Percentiles rank a stretch among this genome's conserved stretches.
phyloP scores from a whole-genome alignment of 768 basidiomycete species.

The Rhodotorula diobovata region DNA sequence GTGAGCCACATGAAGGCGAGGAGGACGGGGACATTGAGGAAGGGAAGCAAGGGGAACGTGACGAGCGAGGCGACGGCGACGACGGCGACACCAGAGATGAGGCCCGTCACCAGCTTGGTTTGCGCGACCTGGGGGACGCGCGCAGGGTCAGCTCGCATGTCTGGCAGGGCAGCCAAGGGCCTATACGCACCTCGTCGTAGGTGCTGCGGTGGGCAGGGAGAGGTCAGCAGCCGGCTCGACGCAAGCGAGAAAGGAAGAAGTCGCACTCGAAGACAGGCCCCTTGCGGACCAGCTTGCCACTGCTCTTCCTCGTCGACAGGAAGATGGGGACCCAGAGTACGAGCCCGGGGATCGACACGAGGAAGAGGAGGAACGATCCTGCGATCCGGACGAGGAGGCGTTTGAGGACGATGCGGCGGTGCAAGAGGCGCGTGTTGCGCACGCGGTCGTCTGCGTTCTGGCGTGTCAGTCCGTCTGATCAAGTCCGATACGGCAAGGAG shows the following conservation, averaged over 20 bases:
- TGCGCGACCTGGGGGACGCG: slow-evolving; percentile 26
- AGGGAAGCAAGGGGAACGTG: slow-evolving; percentile 60
- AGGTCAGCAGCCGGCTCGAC: not conserved
- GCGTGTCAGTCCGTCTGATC: too few species aligned
- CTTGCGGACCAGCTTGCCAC: slow-evolving; percentile 70
- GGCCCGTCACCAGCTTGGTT: slow-evolving; percentile 59
- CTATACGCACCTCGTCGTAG: slow-evolving; percentile 32
- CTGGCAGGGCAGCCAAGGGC: too few species aligned
- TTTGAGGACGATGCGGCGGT: slow-evolving; percentile 56
- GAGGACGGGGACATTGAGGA: slow-evolving; percentile 58
- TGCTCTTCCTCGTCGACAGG: slow-evolving; percentile 62
- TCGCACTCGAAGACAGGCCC: slow-evolving; percentile 38
- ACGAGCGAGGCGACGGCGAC: slow-evolving; percentile 58
- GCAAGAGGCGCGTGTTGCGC: slow-evolving; percentile 57
- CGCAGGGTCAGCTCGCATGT: not conserved
- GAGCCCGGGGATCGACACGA: slow-evolving; percentile 69
- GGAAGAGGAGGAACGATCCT: slow-evolving; percentile 62
- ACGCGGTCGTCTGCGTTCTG: slow-evolving; percentile 64
- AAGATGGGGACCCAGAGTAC: slow-evolving; percentile 80
- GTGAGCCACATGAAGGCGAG: slow-evolving; percentile 84
- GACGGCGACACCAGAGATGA: slow-evolving; percentile 66
- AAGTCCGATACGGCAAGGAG: not conserved
- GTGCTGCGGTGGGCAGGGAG: slow-evolving; percentile 5
- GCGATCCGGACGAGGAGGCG: slow-evolving; percentile 63
- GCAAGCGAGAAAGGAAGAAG: too few species aligned